Evolutionary conservation across 2,329 filamentous ascomycete species (phyloP).

Genomic region (Magnaporthiopsis poae): DNA sequence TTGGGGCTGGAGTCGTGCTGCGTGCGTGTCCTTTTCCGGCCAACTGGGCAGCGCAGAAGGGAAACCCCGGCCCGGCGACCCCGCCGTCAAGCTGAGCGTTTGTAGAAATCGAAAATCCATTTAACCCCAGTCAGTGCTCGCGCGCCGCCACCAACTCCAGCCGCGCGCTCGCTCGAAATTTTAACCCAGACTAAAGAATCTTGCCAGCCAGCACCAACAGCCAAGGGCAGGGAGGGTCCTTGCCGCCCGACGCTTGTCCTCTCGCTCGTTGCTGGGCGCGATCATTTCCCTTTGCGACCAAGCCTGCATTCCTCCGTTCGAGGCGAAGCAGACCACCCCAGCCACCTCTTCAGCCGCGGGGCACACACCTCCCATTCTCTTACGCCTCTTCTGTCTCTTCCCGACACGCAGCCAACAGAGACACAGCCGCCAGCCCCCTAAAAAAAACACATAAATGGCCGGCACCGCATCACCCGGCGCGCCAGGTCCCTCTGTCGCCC

Average conservation of each 20-base stretch:
- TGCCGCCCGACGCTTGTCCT: neutral
- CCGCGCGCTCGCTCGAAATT: neutral
- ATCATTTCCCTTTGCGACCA: neutral
- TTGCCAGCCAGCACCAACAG: neutral
- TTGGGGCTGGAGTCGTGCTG: neutral
- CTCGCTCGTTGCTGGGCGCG: neutral
- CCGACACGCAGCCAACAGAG: neutral
- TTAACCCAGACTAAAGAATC: neutral
- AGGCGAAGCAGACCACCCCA: neutral
- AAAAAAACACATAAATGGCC: constrained; percentile 31
- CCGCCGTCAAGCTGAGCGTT: neutral
- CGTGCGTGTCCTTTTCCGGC: no score
- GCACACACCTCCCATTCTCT: neutral
- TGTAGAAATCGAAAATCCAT: neutral
- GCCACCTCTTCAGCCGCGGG: neutral
- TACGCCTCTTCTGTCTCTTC: neutral
- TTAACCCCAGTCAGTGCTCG: neutral
- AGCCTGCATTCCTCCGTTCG: neutral
- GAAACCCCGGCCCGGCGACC: neutral
- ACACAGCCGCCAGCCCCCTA: neutral
- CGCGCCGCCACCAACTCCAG: neutral
- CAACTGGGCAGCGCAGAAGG: neutral
- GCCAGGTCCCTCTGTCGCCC: constrained; percentile 49
- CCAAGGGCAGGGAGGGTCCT: neutral
- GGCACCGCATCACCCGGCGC: constrained; percentile 48